A percentile compares a stretch with the other conserved stretches of the same genome.
phyloP scores from a whole-genome alignment of 306 rosid species.

The Begonia loranthoides region DNA sequence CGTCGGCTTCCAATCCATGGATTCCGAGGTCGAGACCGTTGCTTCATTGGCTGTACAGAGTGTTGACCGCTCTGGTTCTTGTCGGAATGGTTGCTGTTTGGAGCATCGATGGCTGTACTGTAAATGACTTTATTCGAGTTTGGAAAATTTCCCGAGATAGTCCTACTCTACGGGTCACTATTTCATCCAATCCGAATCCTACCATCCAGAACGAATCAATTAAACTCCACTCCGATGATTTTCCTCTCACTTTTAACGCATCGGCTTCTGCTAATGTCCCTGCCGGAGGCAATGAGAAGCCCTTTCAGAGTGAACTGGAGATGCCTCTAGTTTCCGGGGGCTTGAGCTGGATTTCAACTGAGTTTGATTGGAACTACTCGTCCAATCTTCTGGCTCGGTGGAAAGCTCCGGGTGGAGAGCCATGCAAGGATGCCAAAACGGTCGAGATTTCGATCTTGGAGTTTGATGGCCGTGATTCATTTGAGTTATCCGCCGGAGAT shows the following conservation, averaged over 20 bases:
- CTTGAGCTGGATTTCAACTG: slow-evolving; percentile 46
- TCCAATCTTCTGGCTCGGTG: slow-evolving; percentile 53
- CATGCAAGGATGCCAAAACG: slow-evolving; percentile 55
- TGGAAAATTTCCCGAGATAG: neutral
- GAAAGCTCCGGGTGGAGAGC: slow-evolving; percentile 61
- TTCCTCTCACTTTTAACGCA: too few species aligned
- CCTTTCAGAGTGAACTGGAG: slow-evolving; percentile 5
- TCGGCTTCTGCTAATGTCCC: too few species aligned
- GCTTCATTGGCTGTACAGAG: neutral
- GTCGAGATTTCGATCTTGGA: slow-evolving; percentile 41
- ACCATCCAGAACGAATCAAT: too few species aligned
- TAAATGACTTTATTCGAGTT: neutral
- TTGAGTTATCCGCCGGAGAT: slow-evolving; percentile 58
- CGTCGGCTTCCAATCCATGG: neutral
- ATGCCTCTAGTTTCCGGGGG: slow-evolving; percentile 8
- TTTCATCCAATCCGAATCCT: too few species aligned
- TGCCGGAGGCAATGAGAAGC: neutral
- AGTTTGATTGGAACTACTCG: slow-evolving; percentile 44
- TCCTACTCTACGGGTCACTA: neutral
- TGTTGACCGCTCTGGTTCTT: neutral
- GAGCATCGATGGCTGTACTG: neutral
- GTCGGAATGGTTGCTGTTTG: neutral
- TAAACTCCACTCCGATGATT: too few species aligned
- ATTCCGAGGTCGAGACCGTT: neutral
- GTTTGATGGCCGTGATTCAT: slow-evolving; percentile 30